A percentile compares a stretch with the other conserved stretches of the same genome.
Conservation (phyloP, 2,329 filamentous ascomycete species). For the Passalora sequoiae region DNA sequence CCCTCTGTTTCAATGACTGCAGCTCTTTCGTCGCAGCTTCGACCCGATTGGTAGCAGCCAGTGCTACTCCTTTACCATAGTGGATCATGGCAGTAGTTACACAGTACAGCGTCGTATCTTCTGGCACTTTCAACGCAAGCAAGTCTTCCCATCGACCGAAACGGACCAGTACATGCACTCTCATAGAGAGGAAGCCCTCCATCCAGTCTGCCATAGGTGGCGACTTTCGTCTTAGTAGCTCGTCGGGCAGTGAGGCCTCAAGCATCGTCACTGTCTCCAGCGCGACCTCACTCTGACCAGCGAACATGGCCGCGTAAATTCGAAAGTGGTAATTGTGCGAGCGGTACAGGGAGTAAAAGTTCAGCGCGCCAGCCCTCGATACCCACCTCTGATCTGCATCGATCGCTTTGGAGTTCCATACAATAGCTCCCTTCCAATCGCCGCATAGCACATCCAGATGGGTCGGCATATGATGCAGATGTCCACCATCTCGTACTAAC, state of each 20-base stretch:
- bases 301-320: constrained; percentile 74
- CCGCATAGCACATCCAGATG: constrained; percentile 71
- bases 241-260: constrained; percentile 59
- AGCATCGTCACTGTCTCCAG: constrained; percentile 56
- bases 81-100: constrained; percentile 63
- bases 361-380: constrained; percentile 52
- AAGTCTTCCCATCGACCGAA: constrained; percentile 70
- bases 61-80: constrained; percentile 65
- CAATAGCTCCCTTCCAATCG: constrained; percentile 62
- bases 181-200: constrained; percentile 64
- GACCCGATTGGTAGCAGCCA: constrained; percentile 54
- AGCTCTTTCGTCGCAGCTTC: constrained; percentile 52
- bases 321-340: constrained; percentile 70
- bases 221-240: constrained; percentile 57
- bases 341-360: constrained; percentile 74
- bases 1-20: constrained; percentile 48
- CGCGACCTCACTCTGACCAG: constrained; percentile 59
- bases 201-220: constrained; percentile 77
- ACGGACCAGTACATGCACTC: constrained; percentile 64
- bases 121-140: constrained; percentile 51
- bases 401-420: constrained; percentile 63
- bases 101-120: constrained; percentile 59
- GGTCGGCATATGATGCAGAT: constrained; percentile 71
- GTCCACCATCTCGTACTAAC: constrained; percentile 64
- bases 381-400: constrained; percentile 64